A percentile compares a stretch with the other conserved stretches of the same genome.
phyloP scores from a whole-genome alignment of 2,329 filamentous ascomycete species.

The Ceratocystis destructans region DNA sequence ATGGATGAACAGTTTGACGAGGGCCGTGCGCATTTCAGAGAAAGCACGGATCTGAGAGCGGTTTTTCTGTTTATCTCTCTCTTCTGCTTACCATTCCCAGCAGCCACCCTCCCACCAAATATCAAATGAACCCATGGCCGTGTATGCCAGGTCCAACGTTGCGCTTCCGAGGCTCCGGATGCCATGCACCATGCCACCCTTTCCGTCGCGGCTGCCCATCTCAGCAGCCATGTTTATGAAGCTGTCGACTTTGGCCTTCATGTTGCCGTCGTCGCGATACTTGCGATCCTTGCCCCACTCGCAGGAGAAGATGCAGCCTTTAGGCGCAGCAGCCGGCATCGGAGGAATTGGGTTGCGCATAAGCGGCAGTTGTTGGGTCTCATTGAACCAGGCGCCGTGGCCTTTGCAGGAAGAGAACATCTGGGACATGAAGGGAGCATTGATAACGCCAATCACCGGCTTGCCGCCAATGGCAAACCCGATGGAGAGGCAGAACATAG shows the following conservation, averaged over 20 bases:
- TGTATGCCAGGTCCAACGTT: slow-evolving; percentile 60
- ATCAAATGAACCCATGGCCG: slow-evolving; percentile 61
- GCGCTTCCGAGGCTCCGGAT: slow-evolving; percentile 59
- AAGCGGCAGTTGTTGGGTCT: slow-evolving; percentile 48
- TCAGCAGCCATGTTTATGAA: slow-evolving; percentile 65
- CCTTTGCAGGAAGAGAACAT: slow-evolving; percentile 55
- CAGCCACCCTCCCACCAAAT: slow-evolving; percentile 76
- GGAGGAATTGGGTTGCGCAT: slow-evolving; percentile 48
- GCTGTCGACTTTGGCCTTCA: slow-evolving; percentile 58
- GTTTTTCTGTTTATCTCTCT: background rate
- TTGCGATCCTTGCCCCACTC: slow-evolving; percentile 70
- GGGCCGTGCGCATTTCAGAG: background rate
- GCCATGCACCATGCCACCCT: slow-evolving; percentile 68
- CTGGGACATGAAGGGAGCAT: slow-evolving; percentile 56
- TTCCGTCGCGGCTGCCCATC: slow-evolving; percentile 45
- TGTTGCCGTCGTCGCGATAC: slow-evolving; percentile 51
- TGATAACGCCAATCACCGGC: slow-evolving; percentile 56
- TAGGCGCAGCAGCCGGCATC: slow-evolving; percentile 49
- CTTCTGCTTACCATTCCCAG: slow-evolving; percentile 53
- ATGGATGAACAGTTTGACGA: slow-evolving; percentile 7
- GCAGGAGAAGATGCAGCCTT: slow-evolving; percentile 57
- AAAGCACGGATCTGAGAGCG: background rate
- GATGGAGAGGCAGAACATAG: slow-evolving; percentile 71
- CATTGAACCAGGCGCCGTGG: slow-evolving; percentile 55
- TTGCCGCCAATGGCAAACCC: slow-evolving; percentile 47